Percentiles rank a stretch among this genome's conserved stretches.
Conservation (phyloP, 345 rosid species). For the Gossypium longicalyx region DNA sequence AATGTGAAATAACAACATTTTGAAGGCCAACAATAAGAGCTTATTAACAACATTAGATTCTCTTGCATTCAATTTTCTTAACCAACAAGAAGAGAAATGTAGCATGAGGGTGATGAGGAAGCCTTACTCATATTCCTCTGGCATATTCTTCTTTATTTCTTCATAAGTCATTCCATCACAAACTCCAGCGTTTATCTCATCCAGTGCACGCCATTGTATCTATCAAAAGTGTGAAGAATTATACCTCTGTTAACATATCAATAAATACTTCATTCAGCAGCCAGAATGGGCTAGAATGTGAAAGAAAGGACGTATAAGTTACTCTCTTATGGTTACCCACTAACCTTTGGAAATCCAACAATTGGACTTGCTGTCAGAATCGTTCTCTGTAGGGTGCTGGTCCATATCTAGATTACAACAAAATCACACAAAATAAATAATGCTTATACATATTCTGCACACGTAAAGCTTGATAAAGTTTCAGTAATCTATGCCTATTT, state of each 20-base stretch:
- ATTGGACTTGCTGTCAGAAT: conserved; percentile 83
- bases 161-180: conserved; percentile 99
- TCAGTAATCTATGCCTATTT: not conserved
- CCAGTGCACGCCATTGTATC: conserved; percentile 99
- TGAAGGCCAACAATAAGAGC: not conserved
- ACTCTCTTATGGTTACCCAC: conserved; percentile 16
- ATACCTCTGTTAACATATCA: not conserved
- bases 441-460: not conserved
- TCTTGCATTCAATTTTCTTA: not conserved
- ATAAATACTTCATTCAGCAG: not conserved
- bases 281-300: not conserved
- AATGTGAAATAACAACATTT: not conserved
- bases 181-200: conserved; percentile 97
- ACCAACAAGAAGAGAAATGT: not conserved
- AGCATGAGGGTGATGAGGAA: conserved; percentile 6
- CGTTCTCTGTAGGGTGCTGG: conserved; percentile 96
- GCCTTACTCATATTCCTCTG: conserved; percentile 93
- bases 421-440: not conserved
- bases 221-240: conserved; percentile 22
- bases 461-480: not conserved
- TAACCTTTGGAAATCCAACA: conserved; percentile 91
- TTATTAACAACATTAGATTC: not conserved
- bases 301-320: conserved; percentile 3
- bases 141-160: conserved; percentile 89
- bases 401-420: conserved; percentile 69